phyloP scores from a whole-genome alignment of 208 protist genomes.

The Trypanosoma boissoni region DNA sequence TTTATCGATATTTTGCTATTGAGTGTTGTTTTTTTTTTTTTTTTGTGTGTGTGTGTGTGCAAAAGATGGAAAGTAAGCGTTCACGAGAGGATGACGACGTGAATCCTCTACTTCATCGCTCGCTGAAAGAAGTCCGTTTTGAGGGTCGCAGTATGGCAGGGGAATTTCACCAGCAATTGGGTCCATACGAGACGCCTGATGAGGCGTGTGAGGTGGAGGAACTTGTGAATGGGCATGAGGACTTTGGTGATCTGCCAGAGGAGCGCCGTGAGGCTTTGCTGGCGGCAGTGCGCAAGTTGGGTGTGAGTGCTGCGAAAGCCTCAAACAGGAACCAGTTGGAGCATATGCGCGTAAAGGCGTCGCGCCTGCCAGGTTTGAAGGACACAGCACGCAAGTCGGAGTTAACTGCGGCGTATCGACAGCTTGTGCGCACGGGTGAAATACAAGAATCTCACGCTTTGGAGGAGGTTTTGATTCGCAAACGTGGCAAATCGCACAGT shows the following conservation, averaged over 20 bases:
- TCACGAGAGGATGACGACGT: background rate
- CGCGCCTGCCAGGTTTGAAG: conserved; percentile 73
- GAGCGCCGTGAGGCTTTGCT: conserved; percentile 60
- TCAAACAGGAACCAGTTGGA: conserved; percentile 50
- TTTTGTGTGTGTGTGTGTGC: background rate
- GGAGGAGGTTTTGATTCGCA: conserved; percentile 79
- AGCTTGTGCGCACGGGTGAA: conserved; percentile 67
- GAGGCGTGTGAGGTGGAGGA: conserved; percentile 86
- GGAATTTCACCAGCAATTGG: conserved; percentile 34
- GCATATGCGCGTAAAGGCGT: conserved; percentile 72
- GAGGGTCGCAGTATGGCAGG: conserved; percentile 45
- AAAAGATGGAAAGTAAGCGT: background rate
- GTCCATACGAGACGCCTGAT: conserved; percentile 55
- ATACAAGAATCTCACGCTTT: conserved; percentile 36
- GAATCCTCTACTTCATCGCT: background rate
- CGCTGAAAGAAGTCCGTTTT: conserved; percentile 66
- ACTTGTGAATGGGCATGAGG: conserved; percentile 60
- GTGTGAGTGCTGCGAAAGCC: conserved; percentile 26
- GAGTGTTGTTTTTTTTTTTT: background rate
- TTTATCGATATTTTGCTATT: background rate
- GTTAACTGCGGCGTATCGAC: conserved; percentile 81
- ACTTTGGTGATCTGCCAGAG: conserved; percentile 73
- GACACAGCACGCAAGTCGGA: conserved; percentile 88
- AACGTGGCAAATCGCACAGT: conserved; percentile 82
- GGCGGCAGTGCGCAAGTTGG: conserved; percentile 61